A percentile compares a stretch with the other conserved stretches of the same genome.
Conservation (phyloP, 441 rosid species). For the Bocquillonia castaneifolia region DNA sequence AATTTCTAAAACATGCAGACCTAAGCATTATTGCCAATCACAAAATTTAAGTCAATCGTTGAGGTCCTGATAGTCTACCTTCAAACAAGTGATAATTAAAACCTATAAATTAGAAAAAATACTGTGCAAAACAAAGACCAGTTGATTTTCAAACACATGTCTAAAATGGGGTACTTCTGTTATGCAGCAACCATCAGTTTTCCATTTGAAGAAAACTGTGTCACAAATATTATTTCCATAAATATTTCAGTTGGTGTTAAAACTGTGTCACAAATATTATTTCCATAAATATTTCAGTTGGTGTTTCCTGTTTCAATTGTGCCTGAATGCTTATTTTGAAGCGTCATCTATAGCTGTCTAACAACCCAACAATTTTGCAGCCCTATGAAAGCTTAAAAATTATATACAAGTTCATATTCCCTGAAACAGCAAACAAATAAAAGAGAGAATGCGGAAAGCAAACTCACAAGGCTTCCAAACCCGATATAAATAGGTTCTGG, state of each 20-base stretch:
- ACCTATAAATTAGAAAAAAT: not conserved
- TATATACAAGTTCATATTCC: not conserved
- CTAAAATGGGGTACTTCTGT: no score
- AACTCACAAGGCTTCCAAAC: constrained; percentile 96
- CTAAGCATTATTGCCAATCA: not conserved
- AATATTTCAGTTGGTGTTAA: not conserved
- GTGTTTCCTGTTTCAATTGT: not conserved
- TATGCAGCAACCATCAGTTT: not conserved
- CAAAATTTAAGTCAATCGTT: not conserved
- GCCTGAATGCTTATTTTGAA: not conserved
- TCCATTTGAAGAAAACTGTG: not conserved
- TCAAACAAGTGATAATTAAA: constrained; percentile 7
- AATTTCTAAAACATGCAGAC: not conserved
- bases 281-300: not conserved
- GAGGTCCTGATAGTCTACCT: not conserved
- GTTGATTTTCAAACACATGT: not conserved
- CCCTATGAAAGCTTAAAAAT: not conserved
- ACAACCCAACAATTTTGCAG: no score
- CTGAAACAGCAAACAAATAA: not conserved
- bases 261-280: no score
- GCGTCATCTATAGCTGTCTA: not conserved
- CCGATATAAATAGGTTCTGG: constrained; percentile 89
- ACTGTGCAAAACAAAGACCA: not conserved
- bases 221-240: not conserved
- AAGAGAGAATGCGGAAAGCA: not conserved